Evolutionary conservation across 805 yeast species (phyloP).

Genomic region (Lachancea lanzarotensis): DNA sequence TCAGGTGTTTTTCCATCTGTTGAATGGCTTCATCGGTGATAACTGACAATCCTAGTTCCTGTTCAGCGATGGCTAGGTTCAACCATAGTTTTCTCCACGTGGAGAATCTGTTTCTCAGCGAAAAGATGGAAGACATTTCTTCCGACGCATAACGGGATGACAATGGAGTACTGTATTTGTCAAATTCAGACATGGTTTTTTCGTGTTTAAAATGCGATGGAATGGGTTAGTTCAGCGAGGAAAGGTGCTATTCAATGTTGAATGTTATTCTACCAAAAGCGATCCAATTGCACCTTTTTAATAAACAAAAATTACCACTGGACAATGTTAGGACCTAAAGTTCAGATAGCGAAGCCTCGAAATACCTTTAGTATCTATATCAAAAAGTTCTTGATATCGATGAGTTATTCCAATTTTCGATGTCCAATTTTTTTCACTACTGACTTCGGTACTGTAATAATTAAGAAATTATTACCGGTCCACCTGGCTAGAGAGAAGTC

Average conservation of each 20-base stretch:
- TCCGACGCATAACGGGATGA: constrained; percentile 96
- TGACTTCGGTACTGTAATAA: not conserved
- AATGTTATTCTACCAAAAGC: no score
- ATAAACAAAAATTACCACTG: no score
- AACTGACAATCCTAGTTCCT: constrained; percentile 77
- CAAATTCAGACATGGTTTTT: constrained; percentile 38
- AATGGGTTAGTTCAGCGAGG: no score
- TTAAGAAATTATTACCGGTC: not conserved
- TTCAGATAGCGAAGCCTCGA: no score
- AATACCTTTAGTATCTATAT: not conserved
- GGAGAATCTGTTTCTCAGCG: constrained; percentile 87
- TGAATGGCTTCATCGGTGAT: constrained; percentile 87
- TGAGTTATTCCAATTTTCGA: not conserved
- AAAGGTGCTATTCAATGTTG: no score
- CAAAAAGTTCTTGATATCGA: not conserved
- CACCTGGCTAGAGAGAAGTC: not conserved
- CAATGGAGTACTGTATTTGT: constrained; percentile 84
- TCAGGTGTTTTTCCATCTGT: constrained; percentile 72
- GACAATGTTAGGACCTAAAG: no score
- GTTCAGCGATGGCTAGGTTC: constrained; percentile 91
- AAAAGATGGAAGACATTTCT: constrained; percentile 92
- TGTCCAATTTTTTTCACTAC: not conserved
- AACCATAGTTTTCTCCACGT: constrained; percentile 99
- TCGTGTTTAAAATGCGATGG: not conserved
- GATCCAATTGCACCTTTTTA: no score